Conservation (phyloP, 805 yeast species). For the Jamesozyma jinghongensis region DNA sequence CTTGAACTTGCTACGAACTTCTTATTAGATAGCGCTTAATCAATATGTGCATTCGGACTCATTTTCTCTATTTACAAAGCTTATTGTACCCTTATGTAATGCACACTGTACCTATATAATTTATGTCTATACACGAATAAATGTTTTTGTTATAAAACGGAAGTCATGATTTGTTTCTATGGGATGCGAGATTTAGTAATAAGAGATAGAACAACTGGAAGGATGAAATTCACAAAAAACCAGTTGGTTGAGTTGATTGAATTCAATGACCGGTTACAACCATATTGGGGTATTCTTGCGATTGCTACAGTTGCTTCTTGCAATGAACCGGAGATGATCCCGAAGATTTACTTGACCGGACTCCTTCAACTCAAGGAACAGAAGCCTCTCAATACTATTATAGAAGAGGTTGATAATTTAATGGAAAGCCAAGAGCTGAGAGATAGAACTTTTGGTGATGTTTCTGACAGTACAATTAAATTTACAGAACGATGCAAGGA, state of each 20-base stretch:
- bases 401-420: not conserved
- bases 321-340: conserved; percentile 71
- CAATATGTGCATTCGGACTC: too few relatives aligned
- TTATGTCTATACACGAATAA: not conserved
- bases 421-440: not conserved
- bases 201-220: too few relatives aligned
- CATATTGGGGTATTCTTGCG: conserved; percentile 66
- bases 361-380: conserved; percentile 1
- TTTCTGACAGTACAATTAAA: conserved; percentile 1
- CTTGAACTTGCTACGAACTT: conserved; percentile 82
- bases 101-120: not conserved
- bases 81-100: not conserved
- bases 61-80: too few relatives aligned
- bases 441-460: not conserved
- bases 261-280: conserved; percentile 29
- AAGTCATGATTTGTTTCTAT: too few relatives aligned
- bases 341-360: conserved; percentile 48
- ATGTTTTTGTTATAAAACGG: not conserved
- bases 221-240: not conserved
- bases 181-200: too few relatives aligned
- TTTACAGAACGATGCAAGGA: conserved; percentile 56
- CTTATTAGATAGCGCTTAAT: conserved; percentile 59
- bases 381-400: not conserved
- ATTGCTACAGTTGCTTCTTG: conserved; percentile 72
- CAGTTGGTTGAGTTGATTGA: conserved; percentile 1